Conservation (phyloP, 1,284 basidiomycete genomes). For the Apiotrichum akiyoshidainum region DNA sequence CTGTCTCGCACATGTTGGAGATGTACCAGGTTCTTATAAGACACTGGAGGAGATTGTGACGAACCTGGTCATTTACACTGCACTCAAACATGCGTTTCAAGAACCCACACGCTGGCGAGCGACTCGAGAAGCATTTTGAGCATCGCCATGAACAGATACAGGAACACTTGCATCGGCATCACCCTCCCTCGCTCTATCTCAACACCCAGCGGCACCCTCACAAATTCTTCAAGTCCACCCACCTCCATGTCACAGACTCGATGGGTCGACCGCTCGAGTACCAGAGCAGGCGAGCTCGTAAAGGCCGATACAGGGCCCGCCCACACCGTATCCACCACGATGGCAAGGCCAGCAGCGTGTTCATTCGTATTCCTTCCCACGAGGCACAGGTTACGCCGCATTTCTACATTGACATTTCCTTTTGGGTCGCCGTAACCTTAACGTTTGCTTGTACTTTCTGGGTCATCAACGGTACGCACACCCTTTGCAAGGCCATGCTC, state of each 20-base stretch:
- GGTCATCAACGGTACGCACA: slow-evolving; percentile 56
- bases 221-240: background rate
- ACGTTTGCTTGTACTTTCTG: slow-evolving; percentile 55
- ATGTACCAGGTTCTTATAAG: too few relatives aligned
- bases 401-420: slow-evolving; percentile 32
- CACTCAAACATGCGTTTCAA: background rate
- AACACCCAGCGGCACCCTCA: background rate
- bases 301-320: background rate
- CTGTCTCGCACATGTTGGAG: too few relatives aligned
- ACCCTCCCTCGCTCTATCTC: background rate
- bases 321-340: background rate
- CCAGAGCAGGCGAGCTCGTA: background rate
- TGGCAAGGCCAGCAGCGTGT: background rate
- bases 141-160: background rate
- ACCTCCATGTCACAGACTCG: background rate
- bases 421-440: slow-evolving; percentile 41
- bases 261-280: background rate
- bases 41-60: too few relatives aligned
- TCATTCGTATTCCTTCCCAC: slow-evolving; percentile 9
- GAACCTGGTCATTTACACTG: background rate
- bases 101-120: background rate
- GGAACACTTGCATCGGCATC: background rate
- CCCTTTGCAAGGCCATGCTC: background rate
- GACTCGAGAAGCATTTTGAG: background rate
- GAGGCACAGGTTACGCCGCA: slow-evolving; percentile 27